Evolutionary conservation across 176 grass and related monocot species (phyloP).

Genomic region (Oryza coarctata): DNA sequence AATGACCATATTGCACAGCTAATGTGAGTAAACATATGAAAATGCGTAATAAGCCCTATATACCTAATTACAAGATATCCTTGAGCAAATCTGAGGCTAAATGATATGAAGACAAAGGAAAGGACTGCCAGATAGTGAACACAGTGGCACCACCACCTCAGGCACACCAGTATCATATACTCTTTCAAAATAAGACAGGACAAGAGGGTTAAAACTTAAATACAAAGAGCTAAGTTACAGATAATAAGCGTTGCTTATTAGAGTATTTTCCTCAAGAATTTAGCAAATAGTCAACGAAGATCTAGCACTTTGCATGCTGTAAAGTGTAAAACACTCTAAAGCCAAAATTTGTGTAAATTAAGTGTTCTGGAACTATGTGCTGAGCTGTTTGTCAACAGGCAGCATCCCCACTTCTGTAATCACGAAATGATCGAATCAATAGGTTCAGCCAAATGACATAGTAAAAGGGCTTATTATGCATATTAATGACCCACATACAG

Average conservation of each 20-base stretch:
- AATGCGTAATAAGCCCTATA: conserved; percentile 32
- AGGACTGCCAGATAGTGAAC: conserved; percentile 36
- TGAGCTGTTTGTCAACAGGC: not conserved
- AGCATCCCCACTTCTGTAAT: not conserved
- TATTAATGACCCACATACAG: not conserved
- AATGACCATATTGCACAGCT: conserved; percentile 6
- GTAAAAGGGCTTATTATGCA: not conserved
- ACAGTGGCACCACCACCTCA: conserved; percentile 31
- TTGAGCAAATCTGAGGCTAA: conserved; percentile 46
- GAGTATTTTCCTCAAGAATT: not conserved
- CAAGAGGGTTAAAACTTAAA: conserved; percentile 33
- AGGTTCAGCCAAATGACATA: not conserved
- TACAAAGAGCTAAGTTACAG: conserved; percentile 14
- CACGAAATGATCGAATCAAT: not conserved
- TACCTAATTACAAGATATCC: conserved; percentile 45
- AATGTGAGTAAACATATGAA: conserved; percentile 23
- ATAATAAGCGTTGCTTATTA: conserved; percentile 8
- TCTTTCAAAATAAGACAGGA: conserved; percentile 28
- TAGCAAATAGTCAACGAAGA: not conserved
- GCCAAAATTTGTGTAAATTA: not conserved
- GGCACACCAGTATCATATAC: conserved; percentile 29
- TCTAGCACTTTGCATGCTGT: not conserved
- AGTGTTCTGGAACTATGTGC: not conserved
- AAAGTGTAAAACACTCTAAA: not conserved
- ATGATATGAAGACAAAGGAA: conserved; percentile 29